Conservation (phyloP, 1,284 basidiomycete genomes). For the Leccinum solheimii region DNA sequence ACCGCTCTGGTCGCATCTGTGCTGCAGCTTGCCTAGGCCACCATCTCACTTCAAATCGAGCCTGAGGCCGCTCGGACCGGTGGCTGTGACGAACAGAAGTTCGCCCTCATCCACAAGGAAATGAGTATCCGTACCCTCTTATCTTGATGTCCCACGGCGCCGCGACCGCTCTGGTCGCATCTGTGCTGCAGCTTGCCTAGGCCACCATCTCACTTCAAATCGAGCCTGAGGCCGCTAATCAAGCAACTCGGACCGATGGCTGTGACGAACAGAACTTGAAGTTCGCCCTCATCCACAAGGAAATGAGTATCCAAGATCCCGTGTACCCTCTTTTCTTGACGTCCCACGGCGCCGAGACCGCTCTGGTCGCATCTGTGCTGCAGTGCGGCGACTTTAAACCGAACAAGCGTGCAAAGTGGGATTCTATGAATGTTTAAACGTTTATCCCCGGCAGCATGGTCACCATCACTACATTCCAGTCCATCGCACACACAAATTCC, state of each 20-base stretch:
- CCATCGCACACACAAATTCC: neutral
- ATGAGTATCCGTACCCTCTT: no score
- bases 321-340: neutral
- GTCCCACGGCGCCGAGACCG: slow-evolving; percentile 60
- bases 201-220: slow-evolving; percentile 35
- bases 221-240: slow-evolving; percentile 63
- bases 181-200: no score
- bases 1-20: no score
- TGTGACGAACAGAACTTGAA: slow-evolving; percentile 67
- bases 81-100: no score
- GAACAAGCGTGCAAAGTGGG: slow-evolving; percentile 61
- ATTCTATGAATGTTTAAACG: slow-evolving; percentile 40
- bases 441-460: neutral
- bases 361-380: slow-evolving; percentile 67
- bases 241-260: slow-evolving; percentile 47
- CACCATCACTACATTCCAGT: neutral
- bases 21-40: no score
- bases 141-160: no score
- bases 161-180: no score
- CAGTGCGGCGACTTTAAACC: slow-evolving; percentile 50
- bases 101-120: slow-evolving; percentile 49
- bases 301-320: slow-evolving; percentile 50
- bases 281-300: slow-evolving; percentile 65
- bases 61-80: no score
- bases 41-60: no score